Percentiles rank a stretch among this genome's conserved stretches.
These are phyloP conservation scores for Litchi chinensis DNA, from an alignment of 345 rosid genomes.

Conservation along the genomic window DNA sequence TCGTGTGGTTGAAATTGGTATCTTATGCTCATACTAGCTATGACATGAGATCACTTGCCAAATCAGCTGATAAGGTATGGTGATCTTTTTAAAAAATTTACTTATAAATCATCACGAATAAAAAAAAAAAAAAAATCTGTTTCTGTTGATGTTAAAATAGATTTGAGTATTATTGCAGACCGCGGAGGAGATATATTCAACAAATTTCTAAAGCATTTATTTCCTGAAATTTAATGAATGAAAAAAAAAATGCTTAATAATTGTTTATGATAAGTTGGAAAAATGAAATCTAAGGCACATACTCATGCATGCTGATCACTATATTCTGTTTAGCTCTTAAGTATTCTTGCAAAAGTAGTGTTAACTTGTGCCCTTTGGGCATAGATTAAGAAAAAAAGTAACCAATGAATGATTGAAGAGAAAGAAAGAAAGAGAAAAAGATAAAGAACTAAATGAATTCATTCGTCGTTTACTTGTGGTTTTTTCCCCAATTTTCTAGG, in stretches of 20 bases:
- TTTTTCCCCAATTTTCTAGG: no score
- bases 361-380: no score
- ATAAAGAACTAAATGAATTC: no score
- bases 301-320: neutral
- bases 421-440: no score
- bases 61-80: constrained; percentile 66
- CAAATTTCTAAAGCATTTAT: neutral
- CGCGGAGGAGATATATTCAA: neutral
- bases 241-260: neutral
- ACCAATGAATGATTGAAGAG: no score
- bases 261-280: neutral
- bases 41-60: constrained; percentile 76
- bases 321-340: neutral
- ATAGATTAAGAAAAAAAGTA: no score
- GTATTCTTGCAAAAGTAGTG: neutral
- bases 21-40: constrained; percentile 91
- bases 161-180: neutral
- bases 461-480: no score
- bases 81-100: neutral
- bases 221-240: neutral
- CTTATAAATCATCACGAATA: neutral
- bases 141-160: neutral
- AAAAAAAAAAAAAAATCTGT: neutral
- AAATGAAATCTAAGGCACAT: neutral
- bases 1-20: constrained; percentile 94